Conservation (phyloP, 2,329 filamentous ascomycete species). For the Neofusicoccum sp. region DNA sequence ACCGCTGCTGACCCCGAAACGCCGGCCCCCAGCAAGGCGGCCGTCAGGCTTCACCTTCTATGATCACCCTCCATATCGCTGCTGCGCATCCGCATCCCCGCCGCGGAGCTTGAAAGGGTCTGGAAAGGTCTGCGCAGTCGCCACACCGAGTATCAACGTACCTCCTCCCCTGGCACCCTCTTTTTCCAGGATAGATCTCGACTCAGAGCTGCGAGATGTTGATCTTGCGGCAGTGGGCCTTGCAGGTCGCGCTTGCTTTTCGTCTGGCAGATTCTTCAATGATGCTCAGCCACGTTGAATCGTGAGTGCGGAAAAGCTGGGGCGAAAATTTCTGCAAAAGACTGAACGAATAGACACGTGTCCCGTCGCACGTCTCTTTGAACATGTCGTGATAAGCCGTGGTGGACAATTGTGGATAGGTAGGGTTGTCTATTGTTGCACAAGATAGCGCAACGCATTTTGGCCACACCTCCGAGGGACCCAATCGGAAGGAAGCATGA, state of each 20-base stretch:
- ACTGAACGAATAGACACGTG: not conserved
- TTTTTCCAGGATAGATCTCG: not conserved
- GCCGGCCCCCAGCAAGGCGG: not conserved
- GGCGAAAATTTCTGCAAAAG: not conserved
- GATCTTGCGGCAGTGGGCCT: conserved; percentile 3
- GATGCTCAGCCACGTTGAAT: not conserved
- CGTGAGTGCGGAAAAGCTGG: not conserved
- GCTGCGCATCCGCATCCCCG: not conserved
- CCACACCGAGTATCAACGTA: not conserved
- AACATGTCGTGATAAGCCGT: not conserved
- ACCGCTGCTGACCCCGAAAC: not conserved
- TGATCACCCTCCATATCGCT: not conserved
- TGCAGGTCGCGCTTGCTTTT: not conserved
- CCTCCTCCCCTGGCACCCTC: no score
- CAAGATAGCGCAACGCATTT: not conserved
- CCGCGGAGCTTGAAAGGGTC: not conserved
- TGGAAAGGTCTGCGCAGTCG: not conserved
- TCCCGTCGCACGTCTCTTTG: not conserved
- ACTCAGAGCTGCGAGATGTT: not conserved
- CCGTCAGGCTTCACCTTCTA: not conserved
- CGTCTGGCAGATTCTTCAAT: not conserved
- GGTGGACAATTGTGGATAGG: no score
- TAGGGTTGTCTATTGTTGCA: not conserved
- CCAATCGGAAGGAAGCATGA: not conserved
- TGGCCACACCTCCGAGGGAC: not conserved